These are phyloP conservation scores for Vaccinium vitisidaea DNA, from an alignment of 148 eudicot genomes.

Conservation along the genomic window DNA sequence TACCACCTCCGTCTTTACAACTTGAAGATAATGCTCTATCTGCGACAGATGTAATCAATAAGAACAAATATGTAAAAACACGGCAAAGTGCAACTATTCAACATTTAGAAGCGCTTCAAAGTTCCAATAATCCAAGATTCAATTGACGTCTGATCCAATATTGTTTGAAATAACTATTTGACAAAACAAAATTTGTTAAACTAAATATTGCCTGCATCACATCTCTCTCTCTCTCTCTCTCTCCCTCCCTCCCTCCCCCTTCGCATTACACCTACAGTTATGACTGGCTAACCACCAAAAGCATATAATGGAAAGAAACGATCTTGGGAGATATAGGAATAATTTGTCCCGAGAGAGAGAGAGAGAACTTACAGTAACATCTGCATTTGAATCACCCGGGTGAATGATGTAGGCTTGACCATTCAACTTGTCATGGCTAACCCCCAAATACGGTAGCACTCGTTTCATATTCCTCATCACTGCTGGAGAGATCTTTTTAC, in stretches of 20 bases:
- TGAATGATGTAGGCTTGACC: constrained; percentile 54
- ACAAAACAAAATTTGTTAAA: background rate
- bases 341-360: background rate
- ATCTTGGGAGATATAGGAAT: no score
- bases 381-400: constrained; percentile 55
- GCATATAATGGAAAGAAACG: background rate
- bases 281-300: background rate
- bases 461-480: constrained; percentile 63
- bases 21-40: constrained; percentile 98
- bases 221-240: background rate
- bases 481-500: constrained; percentile 59
- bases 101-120: background rate
- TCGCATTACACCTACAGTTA: background rate
- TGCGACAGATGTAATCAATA: constrained; percentile 29
- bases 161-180: background rate
- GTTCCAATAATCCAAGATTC: background rate
- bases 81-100: background rate
- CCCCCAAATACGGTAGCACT: constrained; percentile 72
- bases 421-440: constrained; percentile 70
- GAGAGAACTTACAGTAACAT: constrained; percentile 76
- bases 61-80: background rate
- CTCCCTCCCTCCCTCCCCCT: no score
- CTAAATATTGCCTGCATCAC: background rate
- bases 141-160: background rate
- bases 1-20: constrained; percentile 85